Conservation (phyloP, 2,329 filamentous ascomycete species). For the Ophiosphaerella herpotricha region DNA sequence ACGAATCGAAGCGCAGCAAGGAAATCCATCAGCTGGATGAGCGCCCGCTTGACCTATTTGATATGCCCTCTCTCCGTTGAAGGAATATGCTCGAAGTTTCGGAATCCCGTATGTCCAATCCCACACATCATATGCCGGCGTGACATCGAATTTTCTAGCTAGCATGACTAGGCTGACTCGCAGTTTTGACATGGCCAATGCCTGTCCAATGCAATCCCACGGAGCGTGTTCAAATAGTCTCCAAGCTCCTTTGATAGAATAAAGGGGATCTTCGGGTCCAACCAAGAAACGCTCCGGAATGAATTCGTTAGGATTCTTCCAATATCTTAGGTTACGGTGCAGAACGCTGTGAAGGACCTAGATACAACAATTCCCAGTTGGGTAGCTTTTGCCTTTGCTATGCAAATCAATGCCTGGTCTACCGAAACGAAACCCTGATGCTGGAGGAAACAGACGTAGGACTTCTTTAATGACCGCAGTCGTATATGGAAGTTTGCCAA, state of each 20-base stretch:
- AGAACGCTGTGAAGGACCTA: constrained; percentile 7
- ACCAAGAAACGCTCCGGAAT: constrained; percentile 19
- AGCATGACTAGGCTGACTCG: constrained; percentile 29
- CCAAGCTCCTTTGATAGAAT: constrained; percentile 18
- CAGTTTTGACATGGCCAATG: constrained; percentile 44
- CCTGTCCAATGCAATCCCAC: constrained; percentile 44
- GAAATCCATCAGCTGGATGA: constrained; percentile 10
- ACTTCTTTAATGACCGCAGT: constrained; percentile 36
- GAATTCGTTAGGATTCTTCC: constrained; percentile 10
- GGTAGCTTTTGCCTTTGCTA: constrained; percentile 7
- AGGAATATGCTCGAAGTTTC: neutral
- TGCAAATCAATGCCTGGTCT: constrained; percentile 3
- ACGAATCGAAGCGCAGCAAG: constrained; percentile 42
- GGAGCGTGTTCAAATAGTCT: constrained; percentile 45
- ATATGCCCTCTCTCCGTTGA: constrained; percentile 6
- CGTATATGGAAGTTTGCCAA: constrained; percentile 30
- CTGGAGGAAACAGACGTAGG: constrained; percentile 31
- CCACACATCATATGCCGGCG: constrained; percentile 11
- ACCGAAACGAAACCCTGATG: constrained; percentile 5
- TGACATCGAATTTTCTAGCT: constrained; percentile 25
- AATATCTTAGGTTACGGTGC: constrained; percentile 12
- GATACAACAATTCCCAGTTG: constrained; percentile 5
- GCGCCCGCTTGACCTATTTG: constrained; percentile 3
- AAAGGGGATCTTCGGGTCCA: constrained; percentile 1
- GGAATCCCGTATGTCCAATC: constrained; percentile 2